These are phyloP conservation scores for Epichloe bromicola DNA, from an alignment of 2,329 filamentous ascomycete genomes.

Conservation along the genomic window DNA sequence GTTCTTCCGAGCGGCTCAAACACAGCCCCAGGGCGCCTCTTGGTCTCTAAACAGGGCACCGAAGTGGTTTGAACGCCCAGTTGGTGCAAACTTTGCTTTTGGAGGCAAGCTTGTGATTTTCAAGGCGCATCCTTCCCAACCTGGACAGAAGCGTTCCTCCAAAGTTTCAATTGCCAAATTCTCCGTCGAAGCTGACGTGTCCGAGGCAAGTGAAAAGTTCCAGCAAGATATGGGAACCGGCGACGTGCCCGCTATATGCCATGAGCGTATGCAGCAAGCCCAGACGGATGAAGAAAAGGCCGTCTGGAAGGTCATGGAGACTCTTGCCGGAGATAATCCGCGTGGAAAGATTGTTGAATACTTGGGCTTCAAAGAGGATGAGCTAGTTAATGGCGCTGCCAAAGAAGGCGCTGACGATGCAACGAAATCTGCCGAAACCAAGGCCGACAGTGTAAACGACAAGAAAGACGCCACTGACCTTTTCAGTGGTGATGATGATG, in stretches of 20 bases:
- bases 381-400: constrained; percentile 36
- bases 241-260: constrained; percentile 66
- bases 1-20: constrained; percentile 90
- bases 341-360: constrained; percentile 77
- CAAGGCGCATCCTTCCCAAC: constrained; percentile 40
- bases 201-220: constrained; percentile 74
- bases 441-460: constrained; percentile 21
- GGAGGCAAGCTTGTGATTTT: constrained; percentile 83
- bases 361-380: constrained; percentile 67
- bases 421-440: constrained; percentile 17
- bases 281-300: constrained; percentile 84
- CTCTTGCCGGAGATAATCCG: constrained; percentile 73
- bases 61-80: constrained; percentile 77
- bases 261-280: constrained; percentile 61
- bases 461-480: constrained; percentile 63
- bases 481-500: constrained; percentile 54
- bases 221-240: constrained; percentile 70
- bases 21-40: constrained; percentile 76
- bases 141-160: constrained; percentile 55
- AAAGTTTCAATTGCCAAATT: constrained; percentile 79
- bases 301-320: constrained; percentile 91
- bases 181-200: constrained; percentile 73
- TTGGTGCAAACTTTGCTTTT: constrained; percentile 85
- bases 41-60: constrained; percentile 81
- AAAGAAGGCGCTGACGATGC: constrained; percentile 13